A percentile compares a stretch with the other conserved stretches of the same genome.
Conservation (phyloP, 2,329 filamentous ascomycete species). For the Tolypocladium pustulatum region DNA sequence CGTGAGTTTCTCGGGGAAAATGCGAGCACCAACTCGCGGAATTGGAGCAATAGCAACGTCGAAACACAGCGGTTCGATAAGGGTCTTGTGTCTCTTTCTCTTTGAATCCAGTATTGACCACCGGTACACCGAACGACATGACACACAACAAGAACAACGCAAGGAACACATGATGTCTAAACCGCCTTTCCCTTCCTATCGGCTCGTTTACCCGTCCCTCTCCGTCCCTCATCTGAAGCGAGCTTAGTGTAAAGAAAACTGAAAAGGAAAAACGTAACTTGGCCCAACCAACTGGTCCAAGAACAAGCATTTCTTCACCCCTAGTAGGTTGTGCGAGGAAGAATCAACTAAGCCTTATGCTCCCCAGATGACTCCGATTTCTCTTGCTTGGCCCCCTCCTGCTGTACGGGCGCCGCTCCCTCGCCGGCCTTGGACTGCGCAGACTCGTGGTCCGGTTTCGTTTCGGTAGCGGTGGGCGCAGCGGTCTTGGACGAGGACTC, state of each 20-base stretch:
- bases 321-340: slow-evolving; percentile 8
- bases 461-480: slow-evolving; percentile 6
- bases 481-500: neutral
- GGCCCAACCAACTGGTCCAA: neutral
- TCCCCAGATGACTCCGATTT: slow-evolving; percentile 15
- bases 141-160: slow-evolving; percentile 5
- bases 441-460: slow-evolving; percentile 6
- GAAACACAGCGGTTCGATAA: neutral
- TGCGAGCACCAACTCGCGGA: neutral
- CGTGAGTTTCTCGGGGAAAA: neutral
- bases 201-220: neutral
- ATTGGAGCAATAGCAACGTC: neutral
- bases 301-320: slow-evolving; percentile 2
- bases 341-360: slow-evolving; percentile 26
- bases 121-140: slow-evolving; percentile 9
- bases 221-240: neutral
- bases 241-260: slow-evolving; percentile 2
- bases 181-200: slow-evolving; percentile 5
- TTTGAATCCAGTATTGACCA: slow-evolving; percentile 8
- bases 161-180: slow-evolving; percentile 10
- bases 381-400: slow-evolving; percentile 14
- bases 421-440: slow-evolving; percentile 5
- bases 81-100: slow-evolving; percentile 1
- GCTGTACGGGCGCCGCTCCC: slow-evolving; percentile 1
- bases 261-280: neutral